These are phyloP conservation scores for Gentiana straminea DNA, from an alignment of 257 asterid genomes.

Conservation along the genomic window DNA sequence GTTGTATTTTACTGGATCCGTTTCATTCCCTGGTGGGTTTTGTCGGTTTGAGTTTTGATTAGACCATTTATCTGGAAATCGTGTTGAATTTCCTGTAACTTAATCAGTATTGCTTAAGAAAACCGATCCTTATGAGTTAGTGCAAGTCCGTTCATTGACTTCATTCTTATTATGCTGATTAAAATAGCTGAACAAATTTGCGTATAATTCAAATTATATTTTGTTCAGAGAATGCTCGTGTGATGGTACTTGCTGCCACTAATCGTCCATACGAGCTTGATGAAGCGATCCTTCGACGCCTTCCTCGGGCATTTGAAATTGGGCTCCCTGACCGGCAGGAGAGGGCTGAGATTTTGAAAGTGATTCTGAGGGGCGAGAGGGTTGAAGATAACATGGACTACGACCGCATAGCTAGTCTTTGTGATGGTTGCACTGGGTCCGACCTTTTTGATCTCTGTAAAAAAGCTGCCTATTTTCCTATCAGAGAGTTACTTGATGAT, in stretches of 20 bases:
- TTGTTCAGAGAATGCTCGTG: constrained; percentile 64
- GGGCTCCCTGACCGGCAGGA: constrained; percentile 60
- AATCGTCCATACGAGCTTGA: constrained; percentile 98
- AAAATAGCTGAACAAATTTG: neutral
- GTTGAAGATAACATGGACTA: constrained; percentile 52
- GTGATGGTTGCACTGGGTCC: constrained; percentile 86
- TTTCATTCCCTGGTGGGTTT: too few relatives aligned
- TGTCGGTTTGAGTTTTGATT: too few relatives aligned
- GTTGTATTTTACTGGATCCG: too few relatives aligned
- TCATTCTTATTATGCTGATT: too few relatives aligned
- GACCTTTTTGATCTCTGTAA: constrained; percentile 89
- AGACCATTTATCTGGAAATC: too few relatives aligned
- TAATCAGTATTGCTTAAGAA: neutral
- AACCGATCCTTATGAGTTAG: too few relatives aligned
- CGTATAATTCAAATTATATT: constrained; percentile 10
- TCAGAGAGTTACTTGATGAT: constrained; percentile 63
- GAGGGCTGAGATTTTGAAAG: constrained; percentile 71
- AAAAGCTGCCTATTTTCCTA: constrained; percentile 84
- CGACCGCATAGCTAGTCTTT: constrained; percentile 53
- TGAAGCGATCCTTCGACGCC: constrained; percentile 93
- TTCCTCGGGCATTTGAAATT: constrained; percentile 92
- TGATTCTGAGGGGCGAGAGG: constrained; percentile 72
- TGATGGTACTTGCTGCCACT: constrained; percentile 96
- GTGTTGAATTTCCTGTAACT: neutral
- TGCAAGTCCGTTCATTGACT: too few relatives aligned